phyloP scores from a whole-genome alignment of 176 grass and related monocot genomes.

The Eragrostis nindensis region DNA sequence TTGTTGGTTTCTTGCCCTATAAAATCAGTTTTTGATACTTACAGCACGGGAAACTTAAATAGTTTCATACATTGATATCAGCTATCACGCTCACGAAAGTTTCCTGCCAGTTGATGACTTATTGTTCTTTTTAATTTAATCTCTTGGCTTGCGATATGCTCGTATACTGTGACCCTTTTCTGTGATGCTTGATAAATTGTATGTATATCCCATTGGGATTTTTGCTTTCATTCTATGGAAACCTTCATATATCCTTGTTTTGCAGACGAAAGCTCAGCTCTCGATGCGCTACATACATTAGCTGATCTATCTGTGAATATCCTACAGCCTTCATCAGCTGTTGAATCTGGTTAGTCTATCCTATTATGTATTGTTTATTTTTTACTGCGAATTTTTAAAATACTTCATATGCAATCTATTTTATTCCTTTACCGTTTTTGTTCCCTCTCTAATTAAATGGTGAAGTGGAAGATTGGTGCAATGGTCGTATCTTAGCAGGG shows the following conservation, averaged over 20 bases:
- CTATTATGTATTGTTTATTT: slow-evolving; percentile 14
- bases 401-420: slow-evolving; percentile 16
- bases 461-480: slow-evolving; percentile 9
- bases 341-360: slow-evolving; percentile 82
- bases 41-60: slow-evolving; percentile 12
- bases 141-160: not conserved
- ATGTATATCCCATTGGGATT: slow-evolving; percentile 35
- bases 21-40: slow-evolving; percentile 10
- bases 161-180: not conserved
- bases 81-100: not conserved
- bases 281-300: slow-evolving; percentile 90
- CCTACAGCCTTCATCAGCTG: slow-evolving; percentile 68
- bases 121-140: slow-evolving; percentile 15
- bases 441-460: not conserved
- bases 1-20: slow-evolving; percentile 23
- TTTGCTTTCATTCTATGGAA: slow-evolving; percentile 9
- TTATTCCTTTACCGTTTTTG: slow-evolving; percentile 20
- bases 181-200: slow-evolving; percentile 35
- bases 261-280: slow-evolving; percentile 70
- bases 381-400: slow-evolving; percentile 20
- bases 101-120: not conserved
- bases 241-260: slow-evolving; percentile 37
- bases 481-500: slow-evolving; percentile 4
- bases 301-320: slow-evolving; percentile 97
- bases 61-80: slow-evolving; percentile 1